Evolutionary conservation across 1,284 basidiomycete genomes (phyloP).

Genomic region (Heterobasidion occidentale): DNA sequence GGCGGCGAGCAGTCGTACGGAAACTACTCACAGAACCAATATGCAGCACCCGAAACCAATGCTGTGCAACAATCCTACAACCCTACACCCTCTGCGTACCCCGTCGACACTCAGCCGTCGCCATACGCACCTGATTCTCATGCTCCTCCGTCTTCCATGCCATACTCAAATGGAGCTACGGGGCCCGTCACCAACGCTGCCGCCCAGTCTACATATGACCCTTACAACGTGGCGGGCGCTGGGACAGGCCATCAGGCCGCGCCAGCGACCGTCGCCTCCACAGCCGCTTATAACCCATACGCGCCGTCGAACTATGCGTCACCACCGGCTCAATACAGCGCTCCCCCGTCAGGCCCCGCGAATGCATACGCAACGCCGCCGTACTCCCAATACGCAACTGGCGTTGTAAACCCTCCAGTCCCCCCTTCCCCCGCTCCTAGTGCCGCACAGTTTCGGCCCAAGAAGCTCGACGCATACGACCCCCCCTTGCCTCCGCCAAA

Average conservation of each 20-base stretch:
- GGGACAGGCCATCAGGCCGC: constrained; percentile 2
- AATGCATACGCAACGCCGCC: neutral
- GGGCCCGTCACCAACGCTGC: neutral
- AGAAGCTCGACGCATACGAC: constrained; percentile 69
- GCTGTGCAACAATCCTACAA: neutral
- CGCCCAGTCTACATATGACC: constrained; percentile 13
- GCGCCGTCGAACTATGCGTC: neutral
- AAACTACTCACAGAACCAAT: neutral
- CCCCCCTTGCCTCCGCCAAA: constrained; percentile 62
- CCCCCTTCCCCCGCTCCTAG: constrained; percentile 27
- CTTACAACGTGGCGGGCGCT: constrained; percentile 15
- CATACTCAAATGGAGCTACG: neutral
- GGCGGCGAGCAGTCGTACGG: neutral
- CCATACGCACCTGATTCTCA: neutral
- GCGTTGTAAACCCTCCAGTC: constrained; percentile 5
- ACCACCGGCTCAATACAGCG: neutral
- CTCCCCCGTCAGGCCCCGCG: neutral
- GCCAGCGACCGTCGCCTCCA: constrained; percentile 8
- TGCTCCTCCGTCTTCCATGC: neutral
- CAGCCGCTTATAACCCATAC: constrained; percentile 2
- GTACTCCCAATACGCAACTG: neutral
- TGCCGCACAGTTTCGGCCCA: constrained; percentile 43
- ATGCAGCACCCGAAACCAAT: neutral
- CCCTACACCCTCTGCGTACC: neutral
- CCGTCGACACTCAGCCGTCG: neutral